A percentile compares a stretch with the other conserved stretches of the same genome.
These are phyloP conservation scores for Cymodocea nodosa DNA, from an alignment of 116 monocot genomes.

Conservation along the genomic window DNA sequence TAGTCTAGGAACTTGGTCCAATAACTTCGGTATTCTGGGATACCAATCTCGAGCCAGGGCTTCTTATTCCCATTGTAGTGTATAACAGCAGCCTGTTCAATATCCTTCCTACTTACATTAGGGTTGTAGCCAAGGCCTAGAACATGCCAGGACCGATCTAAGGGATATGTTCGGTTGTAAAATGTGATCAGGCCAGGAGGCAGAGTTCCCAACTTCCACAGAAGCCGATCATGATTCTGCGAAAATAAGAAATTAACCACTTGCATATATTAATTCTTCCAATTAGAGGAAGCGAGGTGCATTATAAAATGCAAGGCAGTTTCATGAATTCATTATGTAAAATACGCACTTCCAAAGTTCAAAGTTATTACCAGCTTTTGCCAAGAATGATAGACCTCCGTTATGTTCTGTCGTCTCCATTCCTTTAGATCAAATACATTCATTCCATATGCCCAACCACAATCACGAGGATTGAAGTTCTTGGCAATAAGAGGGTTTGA, in stretches of 20 bases:
- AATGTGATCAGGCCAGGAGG: constrained; percentile 29
- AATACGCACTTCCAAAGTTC: neutral
- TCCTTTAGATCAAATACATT: constrained; percentile 77
- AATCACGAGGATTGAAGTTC: constrained; percentile 52
- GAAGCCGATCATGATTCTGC: constrained; percentile 20
- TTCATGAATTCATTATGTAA: neutral
- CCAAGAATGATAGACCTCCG: constrained; percentile 44
- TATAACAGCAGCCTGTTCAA: constrained; percentile 24
- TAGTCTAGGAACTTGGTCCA: constrained; percentile 25
- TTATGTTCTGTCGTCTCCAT: constrained; percentile 58
- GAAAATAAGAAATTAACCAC: neutral
- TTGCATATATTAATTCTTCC: neutral
- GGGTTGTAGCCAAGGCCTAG: constrained; percentile 28
- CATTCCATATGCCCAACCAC: constrained; percentile 87
- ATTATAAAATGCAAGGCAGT: neutral
- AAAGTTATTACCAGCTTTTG: constrained; percentile 40
- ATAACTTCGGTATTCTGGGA: constrained; percentile 17
- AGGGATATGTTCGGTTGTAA: constrained; percentile 17
- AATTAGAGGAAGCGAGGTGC: neutral
- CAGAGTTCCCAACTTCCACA: constrained; percentile 27
- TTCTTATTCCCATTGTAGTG: constrained; percentile 36
- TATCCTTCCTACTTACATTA: constrained; percentile 8
- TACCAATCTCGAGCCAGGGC: constrained; percentile 36
- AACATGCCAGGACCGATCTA: constrained; percentile 24
- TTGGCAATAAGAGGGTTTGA: constrained; percentile 42